Base-by-base conservation (phyloP, 108 stramenopile genomes). In the Discostella pseudostelligera region DNA sequence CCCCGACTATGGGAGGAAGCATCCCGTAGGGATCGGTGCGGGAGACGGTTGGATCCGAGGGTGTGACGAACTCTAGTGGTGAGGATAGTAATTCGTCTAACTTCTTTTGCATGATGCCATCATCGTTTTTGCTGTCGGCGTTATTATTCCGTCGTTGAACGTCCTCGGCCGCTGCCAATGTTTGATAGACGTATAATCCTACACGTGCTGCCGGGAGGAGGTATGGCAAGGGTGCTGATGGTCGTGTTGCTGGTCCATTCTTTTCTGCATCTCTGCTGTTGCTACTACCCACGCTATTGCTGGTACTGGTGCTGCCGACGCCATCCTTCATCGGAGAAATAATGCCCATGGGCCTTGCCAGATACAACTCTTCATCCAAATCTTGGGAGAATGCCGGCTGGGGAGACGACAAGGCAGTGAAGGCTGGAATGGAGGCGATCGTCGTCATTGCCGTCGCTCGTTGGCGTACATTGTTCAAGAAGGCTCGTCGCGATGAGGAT, bases 121-220 rank as follows among this genome's bases (percentile, higher is more conserved):
- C 44, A 20, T 42, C 53, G 25, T 32, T 17, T 17, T 60, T 54
- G 25, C 14, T 4, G 16, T 36, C 5, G 12, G 6, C 17, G 37
- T 39, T 42, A 17, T 32, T 29, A 49, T 22, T 56, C 50, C 16
- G 1, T 6, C n/a, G 24, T 13, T n/a, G 37, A 26, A 79, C 36
- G 1, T 53, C 67, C 51, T 76, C 69, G 1, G 78, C 62, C 13
- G 46, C 29, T 6, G 28, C 66, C 21, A 87, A 28, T 1, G 59
- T 25, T n/a, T 71, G 54, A 69, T 84, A 72, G 39, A 87, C 81
- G 46, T 82, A 82, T 11, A 82, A 21, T 35, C 75, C 66, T 6
- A 83, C 83, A 4, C 85, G 78, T 32, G 82, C 59, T 11, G 85
- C 81, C 21, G 85, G 85, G 13, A 79, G 36, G 8, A 87, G 60